Percentiles rank a stretch among this genome's conserved stretches.
Conservation (phyloP, 495 filamentous ascomycete species). For the Cairneyella variabilis region DNA sequence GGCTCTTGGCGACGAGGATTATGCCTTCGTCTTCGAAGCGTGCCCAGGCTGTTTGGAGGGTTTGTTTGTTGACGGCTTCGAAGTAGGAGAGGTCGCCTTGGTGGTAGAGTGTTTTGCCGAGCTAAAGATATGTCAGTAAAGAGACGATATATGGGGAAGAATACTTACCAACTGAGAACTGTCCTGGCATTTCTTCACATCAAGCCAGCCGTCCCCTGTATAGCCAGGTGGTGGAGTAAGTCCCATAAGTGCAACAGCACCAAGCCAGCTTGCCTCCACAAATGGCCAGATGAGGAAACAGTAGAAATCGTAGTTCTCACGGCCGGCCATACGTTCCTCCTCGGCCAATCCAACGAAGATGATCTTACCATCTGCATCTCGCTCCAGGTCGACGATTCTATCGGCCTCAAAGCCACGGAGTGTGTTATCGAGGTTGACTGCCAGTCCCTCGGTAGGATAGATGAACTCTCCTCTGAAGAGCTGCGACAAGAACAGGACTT, state of each 20-base stretch:
- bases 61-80: constrained; percentile 97
- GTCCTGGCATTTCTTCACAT: constrained; percentile 71
- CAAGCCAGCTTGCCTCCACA: constrained; percentile 89
- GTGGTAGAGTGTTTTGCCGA: constrained; percentile 96
- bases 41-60: constrained; percentile 85
- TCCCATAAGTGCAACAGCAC: constrained; percentile 78
- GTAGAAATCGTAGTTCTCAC: constrained; percentile 97
- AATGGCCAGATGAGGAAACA: constrained; percentile 98
- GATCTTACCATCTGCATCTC: constrained; percentile 51
- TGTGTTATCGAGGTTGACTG: constrained; percentile 73
- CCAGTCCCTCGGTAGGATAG: constrained; percentile 81
- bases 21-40: constrained; percentile 91
- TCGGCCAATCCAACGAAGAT: constrained; percentile 69
- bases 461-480: constrained; percentile 97
- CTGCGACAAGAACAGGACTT: constrained; percentile 85
- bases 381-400: constrained; percentile 67
- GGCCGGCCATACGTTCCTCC: constrained; percentile 66
- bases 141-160: neutral
- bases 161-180: constrained; percentile 71
- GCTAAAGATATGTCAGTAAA: constrained; percentile 41
- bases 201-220: constrained; percentile 69
- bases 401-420: constrained; percentile 73
- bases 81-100: constrained; percentile 96
- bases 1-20: constrained; percentile 63
- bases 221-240: constrained; percentile 67